A percentile compares a stretch with the other conserved stretches of the same genome.
Evolutionary conservation across 345 rosid species (phyloP).

Genomic region (Passiflora organensis): DNA sequence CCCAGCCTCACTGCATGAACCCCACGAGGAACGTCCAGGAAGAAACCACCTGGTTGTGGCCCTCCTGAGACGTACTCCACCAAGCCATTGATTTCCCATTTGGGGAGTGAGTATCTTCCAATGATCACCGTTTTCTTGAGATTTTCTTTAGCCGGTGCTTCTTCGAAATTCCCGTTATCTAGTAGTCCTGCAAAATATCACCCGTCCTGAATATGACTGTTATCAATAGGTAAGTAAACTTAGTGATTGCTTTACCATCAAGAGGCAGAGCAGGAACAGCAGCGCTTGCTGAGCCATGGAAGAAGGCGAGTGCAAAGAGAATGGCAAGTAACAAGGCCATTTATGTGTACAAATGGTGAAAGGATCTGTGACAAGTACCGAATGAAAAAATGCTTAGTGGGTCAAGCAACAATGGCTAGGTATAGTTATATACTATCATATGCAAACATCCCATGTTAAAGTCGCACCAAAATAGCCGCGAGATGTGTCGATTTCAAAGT

Average conservation of each 20-base stretch:
- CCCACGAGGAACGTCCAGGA: constrained; percentile 59
- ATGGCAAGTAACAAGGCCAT: constrained; percentile 23
- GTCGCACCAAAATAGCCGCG: constrained; percentile 25
- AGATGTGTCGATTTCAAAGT: constrained; percentile 12
- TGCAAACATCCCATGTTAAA: constrained; percentile 8
- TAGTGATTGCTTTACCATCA: constrained; percentile 26
- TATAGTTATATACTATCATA: not conserved
- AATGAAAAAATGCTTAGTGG: too few species aligned
- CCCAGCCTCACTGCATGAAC: constrained; percentile 76
- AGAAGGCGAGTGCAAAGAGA: constrained; percentile 10
- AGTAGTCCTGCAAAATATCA: constrained; percentile 42
- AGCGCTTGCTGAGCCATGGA: constrained; percentile 6
- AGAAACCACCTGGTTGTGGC: constrained; percentile 84
- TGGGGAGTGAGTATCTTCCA: constrained; percentile 78
- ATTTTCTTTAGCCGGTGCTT: constrained; percentile 46
- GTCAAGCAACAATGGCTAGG: not conserved
- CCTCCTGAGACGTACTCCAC: constrained; percentile 77
- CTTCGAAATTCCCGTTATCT: constrained; percentile 68
- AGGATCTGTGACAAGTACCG: too few species aligned
- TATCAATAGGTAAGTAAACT: too few species aligned
- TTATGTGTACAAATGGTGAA: not conserved
- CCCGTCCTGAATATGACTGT: too few species aligned
- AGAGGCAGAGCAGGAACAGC: constrained; percentile 17
- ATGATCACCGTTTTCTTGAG: constrained; percentile 61
- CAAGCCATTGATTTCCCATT: constrained; percentile 63